A percentile compares a stretch with the other conserved stretches of the same genome.
phyloP scores from a whole-genome alignment of 768 basidiomycete genomes.

The Hemileccinum impolitum region DNA sequence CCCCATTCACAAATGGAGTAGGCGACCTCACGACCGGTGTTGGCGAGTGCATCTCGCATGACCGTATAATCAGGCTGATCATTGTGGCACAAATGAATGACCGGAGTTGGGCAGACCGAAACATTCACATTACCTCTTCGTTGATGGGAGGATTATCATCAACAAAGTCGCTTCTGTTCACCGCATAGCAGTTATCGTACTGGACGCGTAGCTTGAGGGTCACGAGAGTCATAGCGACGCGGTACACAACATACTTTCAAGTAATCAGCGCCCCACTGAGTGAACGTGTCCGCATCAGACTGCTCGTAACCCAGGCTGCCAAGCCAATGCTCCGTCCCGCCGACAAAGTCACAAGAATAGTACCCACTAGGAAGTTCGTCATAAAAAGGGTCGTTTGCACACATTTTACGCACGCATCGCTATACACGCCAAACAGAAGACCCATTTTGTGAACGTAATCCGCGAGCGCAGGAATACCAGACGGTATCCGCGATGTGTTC shows the following conservation, averaged over 20 bases:
- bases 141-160: not conserved
- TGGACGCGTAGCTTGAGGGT: not conserved
- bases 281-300: conserved; percentile 7
- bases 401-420: conserved; percentile 10
- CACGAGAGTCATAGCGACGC: not conserved
- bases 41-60: conserved; percentile 12
- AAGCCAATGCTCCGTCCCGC: not conserved
- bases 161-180: conserved; percentile 2
- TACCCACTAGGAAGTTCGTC: conserved; percentile 4
- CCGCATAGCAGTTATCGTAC: conserved; percentile 15
- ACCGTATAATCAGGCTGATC: not conserved
- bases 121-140: conserved; percentile 3
- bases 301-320: conserved; percentile 11
- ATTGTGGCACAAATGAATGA: not conserved
- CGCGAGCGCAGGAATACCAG: conserved; percentile 11
- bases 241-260: conserved; percentile 7
- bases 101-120: not conserved
- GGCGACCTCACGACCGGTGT: conserved; percentile 27
- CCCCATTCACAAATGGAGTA: conserved; percentile 54
- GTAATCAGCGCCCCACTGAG: conserved; percentile 9
- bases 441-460: conserved; percentile 9
- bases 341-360: conserved; percentile 2
- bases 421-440: conserved; percentile 9
- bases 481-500: conserved; percentile 7
- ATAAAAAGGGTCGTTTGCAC: not conserved